Conservation (phyloP, 2,329 filamentous ascomycete genomes). For the Uncinocarpus reesii region DNA sequence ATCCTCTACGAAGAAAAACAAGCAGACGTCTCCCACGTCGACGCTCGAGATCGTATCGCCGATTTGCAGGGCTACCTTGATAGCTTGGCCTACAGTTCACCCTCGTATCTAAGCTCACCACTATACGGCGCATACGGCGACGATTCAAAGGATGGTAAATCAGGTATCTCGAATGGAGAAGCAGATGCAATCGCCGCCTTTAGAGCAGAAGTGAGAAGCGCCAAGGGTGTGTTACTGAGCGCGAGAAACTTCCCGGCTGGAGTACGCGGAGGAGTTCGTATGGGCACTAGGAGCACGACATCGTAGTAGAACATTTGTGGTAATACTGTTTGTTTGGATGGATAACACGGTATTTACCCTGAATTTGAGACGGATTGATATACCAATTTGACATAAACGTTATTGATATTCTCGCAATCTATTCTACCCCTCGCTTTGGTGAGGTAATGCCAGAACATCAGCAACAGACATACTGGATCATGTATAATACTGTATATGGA, state of each 20-base stretch:
- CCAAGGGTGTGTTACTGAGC: slow-evolving; percentile 55
- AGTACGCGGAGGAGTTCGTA: slow-evolving; percentile 7
- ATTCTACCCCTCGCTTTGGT: too few relatives aligned
- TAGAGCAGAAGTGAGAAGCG: slow-evolving; percentile 50
- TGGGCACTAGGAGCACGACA: background rate
- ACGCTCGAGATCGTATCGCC: slow-evolving; percentile 27
- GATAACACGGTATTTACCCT: too few relatives aligned
- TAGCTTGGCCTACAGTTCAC: slow-evolving; percentile 33
- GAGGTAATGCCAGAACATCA: too few relatives aligned
- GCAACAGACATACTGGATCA: too few relatives aligned
- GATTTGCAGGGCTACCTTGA: slow-evolving; percentile 47
- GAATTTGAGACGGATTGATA: too few relatives aligned
- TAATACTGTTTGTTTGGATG: background rate
- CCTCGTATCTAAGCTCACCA: slow-evolving; percentile 23
- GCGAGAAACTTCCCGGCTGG: slow-evolving; percentile 48
- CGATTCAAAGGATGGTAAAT: slow-evolving; percentile 19
- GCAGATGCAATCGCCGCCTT: slow-evolving; percentile 50
- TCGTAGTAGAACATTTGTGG: background rate
- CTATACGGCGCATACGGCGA: slow-evolving; percentile 28
- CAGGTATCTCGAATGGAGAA: slow-evolving; percentile 34
- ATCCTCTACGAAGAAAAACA: slow-evolving; percentile 34
- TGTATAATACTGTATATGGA: background rate
- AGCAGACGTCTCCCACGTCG: slow-evolving; percentile 25
- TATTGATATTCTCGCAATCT: too few relatives aligned
- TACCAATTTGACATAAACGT: too few relatives aligned